Conservation (phyloP, 2,329 filamentous ascomycete species). For the Elsinoe australis region DNA sequence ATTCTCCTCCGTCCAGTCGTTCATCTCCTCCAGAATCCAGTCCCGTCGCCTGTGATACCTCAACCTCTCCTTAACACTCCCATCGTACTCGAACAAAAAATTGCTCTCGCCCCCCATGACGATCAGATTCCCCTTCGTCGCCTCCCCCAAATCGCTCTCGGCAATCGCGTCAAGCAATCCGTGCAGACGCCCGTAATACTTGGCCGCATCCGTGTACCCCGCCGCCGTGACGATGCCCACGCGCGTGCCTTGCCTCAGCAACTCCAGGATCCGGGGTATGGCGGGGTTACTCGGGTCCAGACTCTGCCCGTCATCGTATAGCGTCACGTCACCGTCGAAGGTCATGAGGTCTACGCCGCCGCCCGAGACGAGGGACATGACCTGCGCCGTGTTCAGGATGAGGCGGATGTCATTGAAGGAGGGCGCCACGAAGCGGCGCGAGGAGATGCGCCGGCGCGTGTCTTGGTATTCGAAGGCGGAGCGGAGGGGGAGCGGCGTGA, state of each 20-base stretch:
- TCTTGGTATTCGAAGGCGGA: conserved; percentile 92
- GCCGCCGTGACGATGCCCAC: conserved; percentile 96
- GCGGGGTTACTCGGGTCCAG: conserved; percentile 69
- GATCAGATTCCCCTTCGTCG: conserved; percentile 70
- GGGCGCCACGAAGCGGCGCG: conserved; percentile 83
- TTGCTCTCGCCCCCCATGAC: conserved; percentile 96
- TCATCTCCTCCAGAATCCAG: conserved; percentile 76
- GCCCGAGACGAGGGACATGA: conserved; percentile 74
- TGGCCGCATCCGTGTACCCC: conserved; percentile 79
- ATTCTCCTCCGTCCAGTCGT: conserved; percentile 64
- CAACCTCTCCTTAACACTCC: conserved; percentile 58
- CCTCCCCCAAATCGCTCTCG: conserved; percentile 53
- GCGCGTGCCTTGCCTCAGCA: conserved; percentile 69
- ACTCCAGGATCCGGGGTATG: conserved; percentile 58
- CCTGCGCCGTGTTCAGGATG: conserved; percentile 88
- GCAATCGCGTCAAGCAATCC: conserved; percentile 76
- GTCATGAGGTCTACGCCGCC: conserved; percentile 77
- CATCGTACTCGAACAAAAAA: conserved; percentile 78
- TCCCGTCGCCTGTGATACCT: conserved; percentile 54
- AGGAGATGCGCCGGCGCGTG: conserved; percentile 74
- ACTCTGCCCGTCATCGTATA: conserved; percentile 76
- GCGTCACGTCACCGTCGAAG: conserved; percentile 94
- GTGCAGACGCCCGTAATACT: conserved; percentile 79
- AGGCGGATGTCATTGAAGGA: conserved; percentile 95
- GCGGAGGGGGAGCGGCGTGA: conserved; percentile 77